phyloP scores from a whole-genome alignment of 768 basidiomycete species.

The Mycena floridula region DNA sequence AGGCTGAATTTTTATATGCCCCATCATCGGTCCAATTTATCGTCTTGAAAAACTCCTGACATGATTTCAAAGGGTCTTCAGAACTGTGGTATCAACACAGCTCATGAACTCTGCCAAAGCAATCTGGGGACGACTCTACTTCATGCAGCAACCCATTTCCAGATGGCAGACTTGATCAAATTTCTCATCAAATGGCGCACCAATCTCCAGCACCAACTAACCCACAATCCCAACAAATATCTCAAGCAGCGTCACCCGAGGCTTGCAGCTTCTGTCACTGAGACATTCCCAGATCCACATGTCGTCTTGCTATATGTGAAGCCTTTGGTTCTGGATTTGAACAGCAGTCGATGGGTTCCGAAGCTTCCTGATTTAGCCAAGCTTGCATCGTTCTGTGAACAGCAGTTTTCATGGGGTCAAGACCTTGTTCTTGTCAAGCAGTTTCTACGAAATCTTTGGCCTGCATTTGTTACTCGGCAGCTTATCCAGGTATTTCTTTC shows the following conservation, averaged over 20 bases:
- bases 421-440: background rate
- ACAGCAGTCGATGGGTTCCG: background rate
- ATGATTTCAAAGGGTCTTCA: no score
- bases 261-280: background rate
- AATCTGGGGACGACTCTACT: conserved; percentile 52
- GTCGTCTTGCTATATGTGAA: background rate
- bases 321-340: background rate
- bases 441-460: background rate
- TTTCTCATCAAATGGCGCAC: conserved; percentile 40
- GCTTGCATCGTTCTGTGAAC: background rate
- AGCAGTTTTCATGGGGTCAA: background rate
- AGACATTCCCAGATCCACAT: background rate
- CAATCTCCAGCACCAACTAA: conserved; percentile 33
- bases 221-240: conserved; percentile 28
- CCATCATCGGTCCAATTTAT: conserved; percentile 4
- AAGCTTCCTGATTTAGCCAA: background rate
- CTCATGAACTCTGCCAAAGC: conserved; percentile 50
- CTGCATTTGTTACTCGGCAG: background rate
- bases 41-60: no score
- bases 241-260: background rate
- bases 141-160: conserved; percentile 29
- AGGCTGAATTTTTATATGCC: no score
- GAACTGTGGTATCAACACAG: conserved; percentile 45
- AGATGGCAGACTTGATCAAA: conserved; percentile 21
- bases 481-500: background rate